Percentiles rank a stretch among this genome's conserved stretches.
Evolutionary conservation across 83 land plant genomes (phyloP).

Genomic region (Diphasiastrum complanatum): DNA sequence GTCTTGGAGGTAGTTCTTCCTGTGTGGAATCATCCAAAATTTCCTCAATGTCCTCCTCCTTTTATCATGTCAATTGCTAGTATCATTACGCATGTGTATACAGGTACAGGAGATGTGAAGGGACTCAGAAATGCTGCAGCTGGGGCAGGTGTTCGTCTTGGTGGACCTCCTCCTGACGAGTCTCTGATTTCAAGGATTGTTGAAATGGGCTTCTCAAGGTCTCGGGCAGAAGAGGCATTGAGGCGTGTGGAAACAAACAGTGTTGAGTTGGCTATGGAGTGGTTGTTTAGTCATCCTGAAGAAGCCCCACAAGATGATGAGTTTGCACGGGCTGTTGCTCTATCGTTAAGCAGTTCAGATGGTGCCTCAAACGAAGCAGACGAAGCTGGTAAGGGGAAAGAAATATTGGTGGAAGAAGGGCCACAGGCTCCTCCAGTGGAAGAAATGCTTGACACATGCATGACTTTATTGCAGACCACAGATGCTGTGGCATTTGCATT

Average conservation of each 20-base stretch:
- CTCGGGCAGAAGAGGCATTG: conserved; percentile 94
- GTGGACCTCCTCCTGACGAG: conserved; percentile 88
- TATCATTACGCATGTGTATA: conserved; percentile 73
- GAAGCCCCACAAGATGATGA: conserved; percentile 88
- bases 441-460: conserved; percentile 61
- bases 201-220: conserved; percentile 97
- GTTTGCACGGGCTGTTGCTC: conserved; percentile 93
- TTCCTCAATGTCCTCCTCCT: conserved; percentile 68
- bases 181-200: conserved; percentile 75
- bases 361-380: conserved; percentile 52
- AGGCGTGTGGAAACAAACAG: conserved; percentile 75
- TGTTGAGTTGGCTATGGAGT: conserved; percentile 96
- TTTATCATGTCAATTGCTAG: conserved; percentile 65
- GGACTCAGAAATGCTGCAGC: conserved; percentile 35
- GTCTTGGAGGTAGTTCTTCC: conserved; percentile 82
- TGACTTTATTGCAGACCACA: conserved; percentile 58
- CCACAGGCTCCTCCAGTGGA: conserved; percentile 75
- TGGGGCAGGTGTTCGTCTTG: conserved; percentile 42
- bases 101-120: conserved; percentile 77
- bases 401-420: conserved; percentile 48
- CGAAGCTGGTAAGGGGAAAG: conserved; percentile 31
- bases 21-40: conserved; percentile 82
- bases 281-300: conserved; percentile 93
- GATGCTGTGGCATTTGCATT: conserved; percentile 78
- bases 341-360: conserved; percentile 82